Base-by-base conservation (phyloP, 306 rosid genomes). In the Senna tora region DNA sequence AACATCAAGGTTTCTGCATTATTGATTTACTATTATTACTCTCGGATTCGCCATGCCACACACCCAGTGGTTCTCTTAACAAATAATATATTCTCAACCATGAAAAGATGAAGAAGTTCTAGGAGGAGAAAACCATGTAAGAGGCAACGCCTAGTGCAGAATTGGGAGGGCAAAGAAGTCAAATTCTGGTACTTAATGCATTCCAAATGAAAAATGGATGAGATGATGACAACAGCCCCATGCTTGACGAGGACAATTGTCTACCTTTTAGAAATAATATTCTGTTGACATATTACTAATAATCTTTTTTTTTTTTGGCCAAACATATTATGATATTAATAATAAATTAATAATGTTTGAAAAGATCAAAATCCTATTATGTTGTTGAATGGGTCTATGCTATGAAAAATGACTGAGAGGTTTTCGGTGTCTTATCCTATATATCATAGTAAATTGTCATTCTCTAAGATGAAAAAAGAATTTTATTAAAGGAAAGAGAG, bases 231-330 rank as follows among this genome's bases (percentile, higher is more conserved):
- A 32, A 2, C 17, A 16, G 30, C 67, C 17, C 59, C 34, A 8
- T 42, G 36, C 57, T 20, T 73, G 69, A 68, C 33, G 61, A 59
- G 39, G 21, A 15, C 13, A 39, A 51, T 60, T 43, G 17, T 52
- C 38, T 25, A 61, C 21, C 19, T 15, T 43, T 17, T 21, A 67
- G 67, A 10, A 67, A 21, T 17, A 11, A n/a, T 67, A 71, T 59
- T 68, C 1, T 4, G 1, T 13, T 46, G 12, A 46, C 19, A 46
- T 14, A 15, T 14, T 5, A 46, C 52, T n/a, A 6, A 1, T 16
- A 49, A n/a, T 0, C 5, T 46, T n/a, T n/a, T n/a, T n/a, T n/a
- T n/a, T n/a, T n/a, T n/a, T n/a, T n/a, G n/a, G n/a, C n/a, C n/a
- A n/a, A n/a, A n/a, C n/a, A n/a, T n/a, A n/a, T n/a, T n/a, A n/a